Evolutionary conservation across 2,329 filamentous ascomycete genomes (phyloP).

Genomic region (Blastomyces gilchristii): DNA sequence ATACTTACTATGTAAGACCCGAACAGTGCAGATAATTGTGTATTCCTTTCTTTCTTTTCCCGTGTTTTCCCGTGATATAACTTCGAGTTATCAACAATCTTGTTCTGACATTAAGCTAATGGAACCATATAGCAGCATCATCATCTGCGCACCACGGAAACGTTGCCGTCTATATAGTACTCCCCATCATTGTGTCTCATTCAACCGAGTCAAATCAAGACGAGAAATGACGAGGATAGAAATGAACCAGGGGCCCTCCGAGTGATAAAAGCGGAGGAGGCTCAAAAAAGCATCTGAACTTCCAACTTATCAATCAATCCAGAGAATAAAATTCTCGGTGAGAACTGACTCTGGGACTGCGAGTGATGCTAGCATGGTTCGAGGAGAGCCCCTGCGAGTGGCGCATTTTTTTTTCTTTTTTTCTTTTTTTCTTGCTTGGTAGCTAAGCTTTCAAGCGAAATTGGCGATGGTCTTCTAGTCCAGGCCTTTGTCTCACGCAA

Average conservation of each 20-base stretch:
- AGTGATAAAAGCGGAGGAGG: too few relatives aligned
- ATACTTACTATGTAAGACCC: too few relatives aligned
- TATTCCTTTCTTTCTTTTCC: too few relatives aligned
- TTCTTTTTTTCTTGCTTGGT: neutral
- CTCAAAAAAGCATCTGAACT: neutral
- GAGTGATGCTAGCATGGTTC: neutral
- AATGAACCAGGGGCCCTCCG: neutral
- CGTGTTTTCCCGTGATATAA: neutral
- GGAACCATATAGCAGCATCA: neutral
- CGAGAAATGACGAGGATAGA: too few relatives aligned
- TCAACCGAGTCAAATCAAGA: neutral
- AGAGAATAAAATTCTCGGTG: neutral
- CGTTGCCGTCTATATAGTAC: neutral
- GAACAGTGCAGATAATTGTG: too few relatives aligned
- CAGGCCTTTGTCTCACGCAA: neutral
- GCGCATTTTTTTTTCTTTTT: neutral
- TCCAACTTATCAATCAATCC: neutral
- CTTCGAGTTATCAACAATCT: too few relatives aligned
- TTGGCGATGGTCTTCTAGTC: neutral
- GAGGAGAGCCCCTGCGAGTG: neutral
- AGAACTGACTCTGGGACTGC: neutral
- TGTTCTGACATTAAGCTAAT: neutral
- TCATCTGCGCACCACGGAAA: neutral
- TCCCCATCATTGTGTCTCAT: neutral
- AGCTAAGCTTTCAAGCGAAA: neutral